Base-by-base conservation (phyloP, 768 basidiomycete genomes). In the Phallus indusiatus region DNA sequence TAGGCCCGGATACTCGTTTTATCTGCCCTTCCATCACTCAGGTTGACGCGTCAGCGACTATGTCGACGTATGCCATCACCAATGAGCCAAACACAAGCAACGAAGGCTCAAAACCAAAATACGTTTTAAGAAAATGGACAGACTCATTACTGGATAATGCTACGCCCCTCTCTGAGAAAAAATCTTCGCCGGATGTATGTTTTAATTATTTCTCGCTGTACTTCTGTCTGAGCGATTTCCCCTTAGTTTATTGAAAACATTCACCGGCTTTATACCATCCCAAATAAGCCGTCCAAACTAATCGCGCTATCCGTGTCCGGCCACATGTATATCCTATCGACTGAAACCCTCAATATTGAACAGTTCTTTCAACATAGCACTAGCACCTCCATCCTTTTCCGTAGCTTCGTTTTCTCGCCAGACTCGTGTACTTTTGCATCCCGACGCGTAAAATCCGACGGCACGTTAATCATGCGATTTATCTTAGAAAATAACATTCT, bases 1-100 rank as follows among this genome's bases (percentile, higher is more conserved):
- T 87, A 2, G 84, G 85, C 2, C 81, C 85, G n/a, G 79, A 81
- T 1, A 80, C 81, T 8, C 68, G 70, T 1, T 90, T 88, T 68
- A 70, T 81, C 9, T 81, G 79, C 64, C 77, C 86, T 20, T 76
- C 86, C 5, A 69, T 84, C 21, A 80, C 80, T 42, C 63, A 72
- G 28, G 68, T 67, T 58, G 28, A 55, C 14, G 66, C 69, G 59
- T 54, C 66, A 54, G 67, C 75, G 57, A 67, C 73, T 42, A 70
- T 67, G 17, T 71, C 76, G 18, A 88, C 81, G 11, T 89, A 84
- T 65, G 77, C 78, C 0, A 77, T 77, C 22, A 72, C 71, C 82
- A 6, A 81, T 80, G 21, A 56, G 81, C 1, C 59, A 69, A 35
- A 47, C 1, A 47, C 2, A 62, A 42, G 73, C 77, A 21, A 72